Evolutionary conservation across 495 filamentous ascomycete species (phyloP).

Genomic region (Penicillium taxi): DNA sequence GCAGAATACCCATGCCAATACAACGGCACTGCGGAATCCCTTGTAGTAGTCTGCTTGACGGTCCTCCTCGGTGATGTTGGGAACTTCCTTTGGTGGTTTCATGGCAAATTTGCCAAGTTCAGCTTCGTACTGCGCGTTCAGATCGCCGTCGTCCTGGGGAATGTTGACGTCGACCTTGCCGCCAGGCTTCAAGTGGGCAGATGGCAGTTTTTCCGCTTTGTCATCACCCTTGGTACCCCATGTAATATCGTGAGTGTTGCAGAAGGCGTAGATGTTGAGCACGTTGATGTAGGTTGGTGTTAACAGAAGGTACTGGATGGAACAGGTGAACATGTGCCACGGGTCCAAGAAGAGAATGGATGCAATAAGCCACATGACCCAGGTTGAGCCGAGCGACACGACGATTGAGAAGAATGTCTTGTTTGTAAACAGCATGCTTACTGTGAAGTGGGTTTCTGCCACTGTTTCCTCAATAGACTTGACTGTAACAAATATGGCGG

Average conservation of each 20-base stretch:
- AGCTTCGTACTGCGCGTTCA: constrained; percentile 89
- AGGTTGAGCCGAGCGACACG: constrained; percentile 84
- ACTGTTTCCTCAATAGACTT: constrained; percentile 67
- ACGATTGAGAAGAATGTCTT: constrained; percentile 88
- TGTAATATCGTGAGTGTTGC: constrained; percentile 94
- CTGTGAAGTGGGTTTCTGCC: constrained; percentile 46
- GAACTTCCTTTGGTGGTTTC: constrained; percentile 58
- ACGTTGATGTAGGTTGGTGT: constrained; percentile 95
- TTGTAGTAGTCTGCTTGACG: constrained; percentile 98
- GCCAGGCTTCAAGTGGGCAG: constrained; percentile 74
- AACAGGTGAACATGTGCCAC: constrained; percentile 91
- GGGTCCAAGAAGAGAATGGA: constrained; percentile 96
- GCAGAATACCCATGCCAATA: constrained; percentile 92
- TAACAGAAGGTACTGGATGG: constrained; percentile 87
- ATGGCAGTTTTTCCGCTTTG: constrained; percentile 74
- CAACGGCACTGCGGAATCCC: constrained; percentile 84
- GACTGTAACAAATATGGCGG: constrained; percentile 91
- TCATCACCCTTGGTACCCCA: constrained; percentile 97
- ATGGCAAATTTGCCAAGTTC: constrained; percentile 72
- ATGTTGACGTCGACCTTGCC: constrained; percentile 93
- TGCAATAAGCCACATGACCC: constrained; percentile 84
- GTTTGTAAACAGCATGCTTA: constrained; percentile 72
- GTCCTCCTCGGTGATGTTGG: constrained; percentile 53
- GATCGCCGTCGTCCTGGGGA: constrained; percentile 73
- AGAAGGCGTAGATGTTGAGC: constrained; percentile 96